Base-by-base conservation (phyloP, 371 early-diverging fungal species). In the Mortierella sp. region DNA sequence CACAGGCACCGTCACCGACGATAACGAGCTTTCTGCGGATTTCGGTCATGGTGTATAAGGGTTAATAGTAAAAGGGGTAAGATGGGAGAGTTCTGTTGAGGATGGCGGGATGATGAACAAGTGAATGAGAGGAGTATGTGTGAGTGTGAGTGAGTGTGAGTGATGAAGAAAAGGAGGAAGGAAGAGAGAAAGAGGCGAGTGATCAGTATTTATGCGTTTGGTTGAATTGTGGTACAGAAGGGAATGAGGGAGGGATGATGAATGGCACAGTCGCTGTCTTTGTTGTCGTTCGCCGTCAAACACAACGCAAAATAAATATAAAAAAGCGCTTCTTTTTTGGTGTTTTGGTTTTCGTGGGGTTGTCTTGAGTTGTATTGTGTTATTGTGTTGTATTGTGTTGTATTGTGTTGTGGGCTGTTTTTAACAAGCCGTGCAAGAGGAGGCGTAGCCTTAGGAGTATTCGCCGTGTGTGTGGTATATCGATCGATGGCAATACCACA, bases 1-100 rank as follows among this genome's bases (percentile, higher is more conserved):
- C 99, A 87, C 98, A 97, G 73, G 98, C 97, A 92, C 98, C 99
- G 88, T 99, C 99, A 71, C 99, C 99, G 60, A 99, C 98, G 88
- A 97, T 97, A 75, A 99, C 99, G 80, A 99, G 93, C 91, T 99
- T 99, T 81, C 97, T 93, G 88, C 97, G 95, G 88, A 97, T 94
- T 90, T 96, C 97, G 74, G 96, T 89, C 95, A 95, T 96, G 16
- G 44, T 75, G 74, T 68, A 51, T 32, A n/a, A 14, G 43, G 11
- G 48, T 27, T 35, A 27, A 11, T 43, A 48, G 48, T 58, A 14
- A 24, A 24, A 60, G n/a, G 63, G 24, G 43, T 60, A 6, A 27
- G 43, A 35, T 5, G n/a, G 56, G 18, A 18, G 14, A 38, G 65
- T 65, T 38, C 21, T 65, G 18, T 65, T 65, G 35, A 21, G 38